Percentiles rank a stretch among this genome's conserved stretches.
Evolutionary conservation across 2,329 filamentous ascomycete species (phyloP).

Genomic region (Drechslerella stenobrocha): DNA sequence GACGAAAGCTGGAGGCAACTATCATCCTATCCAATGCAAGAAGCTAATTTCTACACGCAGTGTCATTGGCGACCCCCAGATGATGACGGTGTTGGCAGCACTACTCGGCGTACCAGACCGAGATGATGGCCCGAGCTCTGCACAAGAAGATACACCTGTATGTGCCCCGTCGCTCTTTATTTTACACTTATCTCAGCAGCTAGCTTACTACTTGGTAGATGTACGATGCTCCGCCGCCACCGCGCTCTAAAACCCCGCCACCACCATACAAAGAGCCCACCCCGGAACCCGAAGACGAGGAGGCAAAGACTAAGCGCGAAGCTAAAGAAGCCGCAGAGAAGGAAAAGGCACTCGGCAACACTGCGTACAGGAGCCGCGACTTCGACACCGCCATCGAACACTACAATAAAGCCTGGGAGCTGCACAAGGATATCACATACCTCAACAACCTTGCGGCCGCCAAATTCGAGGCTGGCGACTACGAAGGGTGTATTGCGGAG

Average conservation of each 20-base stretch:
- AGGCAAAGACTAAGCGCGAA: conserved; percentile 79
- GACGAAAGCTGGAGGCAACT: background rate
- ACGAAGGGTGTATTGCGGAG: conserved; percentile 78
- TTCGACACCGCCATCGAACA: conserved; percentile 94
- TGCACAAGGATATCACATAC: conserved; percentile 95
- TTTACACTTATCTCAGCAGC: background rate
- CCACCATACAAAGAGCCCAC: conserved; percentile 68
- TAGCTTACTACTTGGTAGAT: conserved; percentile 54
- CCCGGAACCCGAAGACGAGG: conserved; percentile 74
- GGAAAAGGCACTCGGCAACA: conserved; percentile 90
- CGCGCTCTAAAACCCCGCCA: conserved; percentile 64
- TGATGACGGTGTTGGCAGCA: conserved; percentile 92
- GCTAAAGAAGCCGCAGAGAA: conserved; percentile 91
- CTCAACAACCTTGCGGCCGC: conserved; percentile 94
- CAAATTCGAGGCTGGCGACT: conserved; percentile 95
- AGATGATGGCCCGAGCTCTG: conserved; percentile 57
- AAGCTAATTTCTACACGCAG: conserved; percentile 55
- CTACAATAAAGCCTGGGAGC: conserved; percentile 92
- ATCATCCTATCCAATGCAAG: conserved; percentile 51
- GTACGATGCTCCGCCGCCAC: conserved; percentile 57
- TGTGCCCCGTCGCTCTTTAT: conserved; percentile 56
- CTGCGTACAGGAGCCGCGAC: conserved; percentile 96
- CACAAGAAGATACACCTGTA: conserved; percentile 40
- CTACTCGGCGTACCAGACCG: conserved; percentile 91
- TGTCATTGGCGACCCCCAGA: conserved; percentile 83